A percentile compares a stretch with the other conserved stretches of the same genome.
Evolutionary conservation across 2,329 filamentous ascomycete genomes (phyloP).

Genomic region (Xylaria sp.): DNA sequence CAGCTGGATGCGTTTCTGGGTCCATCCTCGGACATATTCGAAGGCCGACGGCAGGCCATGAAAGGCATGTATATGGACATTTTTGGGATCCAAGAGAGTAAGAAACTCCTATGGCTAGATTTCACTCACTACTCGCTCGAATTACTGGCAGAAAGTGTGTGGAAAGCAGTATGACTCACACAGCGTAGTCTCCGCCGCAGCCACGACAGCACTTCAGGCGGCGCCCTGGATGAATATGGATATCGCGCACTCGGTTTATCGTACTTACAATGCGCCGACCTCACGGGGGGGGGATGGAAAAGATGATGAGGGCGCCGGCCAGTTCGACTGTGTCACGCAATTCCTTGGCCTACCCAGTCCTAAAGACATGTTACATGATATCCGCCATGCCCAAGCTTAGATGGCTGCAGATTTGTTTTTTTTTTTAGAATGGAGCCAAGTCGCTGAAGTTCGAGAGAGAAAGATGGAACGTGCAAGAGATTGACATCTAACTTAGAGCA

Average conservation of each 20-base stretch:
- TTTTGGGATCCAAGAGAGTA: neutral
- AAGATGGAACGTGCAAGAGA: no score
- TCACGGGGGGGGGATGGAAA: constrained; percentile 47
- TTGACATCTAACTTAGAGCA: no score
- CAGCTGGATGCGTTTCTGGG: constrained; percentile 44
- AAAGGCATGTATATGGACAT: constrained; percentile 27
- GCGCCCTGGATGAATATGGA: constrained; percentile 17
- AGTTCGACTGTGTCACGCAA: constrained; percentile 50
- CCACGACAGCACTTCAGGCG: no score
- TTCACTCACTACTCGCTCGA: neutral
- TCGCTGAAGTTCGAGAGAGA: neutral
- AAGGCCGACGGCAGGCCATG: constrained; percentile 42
- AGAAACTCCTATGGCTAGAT: neutral
- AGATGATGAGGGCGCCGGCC: constrained; percentile 55
- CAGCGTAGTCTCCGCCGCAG: no score
- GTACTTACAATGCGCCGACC: constrained; percentile 51
- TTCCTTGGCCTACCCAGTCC: neutral
- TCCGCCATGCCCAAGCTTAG: neutral
- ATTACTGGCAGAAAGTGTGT: no score
- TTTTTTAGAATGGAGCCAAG: neutral
- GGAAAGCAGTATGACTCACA: no score
- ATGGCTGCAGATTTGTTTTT: neutral
- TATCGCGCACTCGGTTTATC: constrained; percentile 53
- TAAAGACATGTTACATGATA: constrained; percentile 43
- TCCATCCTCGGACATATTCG: constrained; percentile 41